Percentiles rank a stretch among this genome's conserved stretches.
Conservation (phyloP, 75 land plant species). For the Picea sitchensis region DNA sequence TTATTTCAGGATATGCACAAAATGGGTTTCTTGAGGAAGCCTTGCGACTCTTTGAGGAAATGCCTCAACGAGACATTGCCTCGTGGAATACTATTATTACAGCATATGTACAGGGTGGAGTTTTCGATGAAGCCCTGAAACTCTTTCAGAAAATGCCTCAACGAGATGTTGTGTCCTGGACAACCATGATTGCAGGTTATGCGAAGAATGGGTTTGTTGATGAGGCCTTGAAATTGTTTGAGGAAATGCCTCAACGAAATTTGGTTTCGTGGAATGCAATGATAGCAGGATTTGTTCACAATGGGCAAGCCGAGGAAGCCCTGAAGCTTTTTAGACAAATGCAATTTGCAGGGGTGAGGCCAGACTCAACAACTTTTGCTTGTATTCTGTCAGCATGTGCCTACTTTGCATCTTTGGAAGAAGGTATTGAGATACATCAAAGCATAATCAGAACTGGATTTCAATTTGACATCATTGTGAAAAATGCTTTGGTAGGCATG, state of each 20-base stretch:
- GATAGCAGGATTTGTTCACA: conserved; percentile 5
- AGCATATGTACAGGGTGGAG: background rate
- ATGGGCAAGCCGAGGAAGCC: conserved; percentile 27
- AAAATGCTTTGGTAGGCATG: conserved; percentile 19
- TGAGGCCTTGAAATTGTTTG: conserved; percentile 35
- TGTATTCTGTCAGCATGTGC: conserved; percentile 24
- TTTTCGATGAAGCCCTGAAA: conserved; percentile 19
- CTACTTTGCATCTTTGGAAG: background rate
- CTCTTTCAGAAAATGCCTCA: conserved; percentile 22
- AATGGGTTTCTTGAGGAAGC: conserved; percentile 25
- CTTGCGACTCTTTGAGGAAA: conserved; percentile 19
- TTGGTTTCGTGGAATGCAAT: conserved; percentile 10
- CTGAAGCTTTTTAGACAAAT: background rate
- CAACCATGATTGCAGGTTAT: conserved; percentile 46
- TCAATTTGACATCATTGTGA: conserved; percentile 1
- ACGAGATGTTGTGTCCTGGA: conserved; percentile 48
- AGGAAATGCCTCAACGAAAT: conserved; percentile 25
- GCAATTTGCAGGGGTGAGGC: conserved; percentile 27
- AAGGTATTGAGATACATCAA: conserved; percentile 35
- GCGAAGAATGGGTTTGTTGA: conserved; percentile 16
- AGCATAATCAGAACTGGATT: background rate
- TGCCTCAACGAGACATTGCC: conserved; percentile 40
- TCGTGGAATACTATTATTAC: conserved; percentile 22
- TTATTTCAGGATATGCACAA: conserved; percentile 36
- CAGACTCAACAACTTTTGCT: conserved; percentile 35